A percentile compares a stretch with the other conserved stretches of the same genome.
phyloP scores from a whole-genome alignment of 495 filamentous ascomycete genomes.

The Daldinia loculata region DNA sequence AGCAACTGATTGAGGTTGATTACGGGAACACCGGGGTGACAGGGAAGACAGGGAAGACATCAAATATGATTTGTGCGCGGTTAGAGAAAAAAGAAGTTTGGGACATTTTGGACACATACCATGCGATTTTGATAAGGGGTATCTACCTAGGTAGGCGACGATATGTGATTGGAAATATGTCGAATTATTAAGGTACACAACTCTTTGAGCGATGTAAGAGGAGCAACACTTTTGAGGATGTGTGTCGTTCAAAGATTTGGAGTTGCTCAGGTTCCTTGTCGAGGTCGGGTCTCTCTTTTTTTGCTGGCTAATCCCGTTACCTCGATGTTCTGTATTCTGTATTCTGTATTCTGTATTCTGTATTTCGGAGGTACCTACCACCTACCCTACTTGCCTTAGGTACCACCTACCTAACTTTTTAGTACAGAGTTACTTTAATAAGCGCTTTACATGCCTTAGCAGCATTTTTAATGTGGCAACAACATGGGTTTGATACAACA shows the following conservation, averaged over 20 bases:
- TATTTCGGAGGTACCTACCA: slow-evolving; percentile 7
- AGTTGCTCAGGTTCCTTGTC: slow-evolving; percentile 3
- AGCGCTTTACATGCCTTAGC: slow-evolving; percentile 32
- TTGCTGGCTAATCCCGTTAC: background rate
- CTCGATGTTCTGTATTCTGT: background rate
- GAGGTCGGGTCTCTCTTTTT: slow-evolving; percentile 9
- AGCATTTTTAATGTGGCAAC: slow-evolving; percentile 31
- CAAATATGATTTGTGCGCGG: slow-evolving; percentile 32
- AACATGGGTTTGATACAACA: slow-evolving; percentile 13
- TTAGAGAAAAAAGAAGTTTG: slow-evolving; percentile 13
- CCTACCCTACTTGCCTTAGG: too few relatives aligned
- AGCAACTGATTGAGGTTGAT: slow-evolving; percentile 19
- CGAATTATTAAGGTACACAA: slow-evolving; percentile 5
- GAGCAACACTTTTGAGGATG: slow-evolving; percentile 2
- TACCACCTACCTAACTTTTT: background rate
- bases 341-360: background rate
- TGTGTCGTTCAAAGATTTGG: slow-evolving; percentile 34
- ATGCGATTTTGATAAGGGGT: slow-evolving; percentile 27
- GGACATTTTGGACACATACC: slow-evolving; percentile 26
- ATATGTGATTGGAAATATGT: slow-evolving; percentile 37
- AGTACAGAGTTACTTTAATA: slow-evolving; percentile 16
- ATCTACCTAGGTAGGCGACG: slow-evolving; percentile 7
- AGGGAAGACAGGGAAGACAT: slow-evolving; percentile 1
- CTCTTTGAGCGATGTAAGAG: slow-evolving; percentile 18
- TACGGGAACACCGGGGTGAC: slow-evolving; percentile 33